phyloP scores from a whole-genome alignment of 768 basidiomycete species.

The Auriscalpium microsporum region DNA sequence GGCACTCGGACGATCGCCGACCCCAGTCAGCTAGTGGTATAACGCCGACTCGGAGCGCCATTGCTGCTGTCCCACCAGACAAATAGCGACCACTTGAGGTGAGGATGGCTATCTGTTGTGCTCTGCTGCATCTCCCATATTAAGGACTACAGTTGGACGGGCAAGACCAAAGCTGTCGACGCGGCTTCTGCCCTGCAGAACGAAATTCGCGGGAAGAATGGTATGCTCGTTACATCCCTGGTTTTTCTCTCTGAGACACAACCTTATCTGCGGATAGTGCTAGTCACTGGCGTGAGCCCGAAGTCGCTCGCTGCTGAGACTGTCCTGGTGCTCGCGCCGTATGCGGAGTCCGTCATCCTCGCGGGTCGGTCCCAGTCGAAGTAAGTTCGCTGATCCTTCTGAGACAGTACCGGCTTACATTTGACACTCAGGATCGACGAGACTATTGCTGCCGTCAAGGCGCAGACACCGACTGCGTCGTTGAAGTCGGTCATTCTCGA shows the following conservation, averaged over 20 bases:
- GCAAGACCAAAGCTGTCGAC: neutral
- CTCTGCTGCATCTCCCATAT: no score
- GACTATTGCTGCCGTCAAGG: neutral
- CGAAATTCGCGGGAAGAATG: neutral
- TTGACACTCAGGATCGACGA: neutral
- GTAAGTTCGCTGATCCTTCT: neutral
- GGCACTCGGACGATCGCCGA: no score
- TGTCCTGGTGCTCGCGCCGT: neutral
- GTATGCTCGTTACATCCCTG: neutral
- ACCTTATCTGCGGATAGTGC: neutral
- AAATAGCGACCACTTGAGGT: no score
- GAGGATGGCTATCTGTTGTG: no score
- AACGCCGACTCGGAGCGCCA: no score
- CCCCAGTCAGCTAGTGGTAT: no score
- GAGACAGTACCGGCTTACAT: neutral
- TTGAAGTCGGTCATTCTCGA: neutral
- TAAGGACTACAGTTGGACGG: neutral
- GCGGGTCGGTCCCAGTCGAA: neutral
- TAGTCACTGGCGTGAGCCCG: neutral
- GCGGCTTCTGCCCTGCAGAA: neutral
- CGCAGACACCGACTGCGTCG: neutral
- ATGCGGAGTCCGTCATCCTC: neutral
- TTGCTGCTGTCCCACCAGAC: no score
- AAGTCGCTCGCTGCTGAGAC: neutral
- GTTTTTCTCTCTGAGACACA: no score